Base-by-base conservation (phyloP, 139 green algal species). In the Chlamydomonas incerta region DNA sequence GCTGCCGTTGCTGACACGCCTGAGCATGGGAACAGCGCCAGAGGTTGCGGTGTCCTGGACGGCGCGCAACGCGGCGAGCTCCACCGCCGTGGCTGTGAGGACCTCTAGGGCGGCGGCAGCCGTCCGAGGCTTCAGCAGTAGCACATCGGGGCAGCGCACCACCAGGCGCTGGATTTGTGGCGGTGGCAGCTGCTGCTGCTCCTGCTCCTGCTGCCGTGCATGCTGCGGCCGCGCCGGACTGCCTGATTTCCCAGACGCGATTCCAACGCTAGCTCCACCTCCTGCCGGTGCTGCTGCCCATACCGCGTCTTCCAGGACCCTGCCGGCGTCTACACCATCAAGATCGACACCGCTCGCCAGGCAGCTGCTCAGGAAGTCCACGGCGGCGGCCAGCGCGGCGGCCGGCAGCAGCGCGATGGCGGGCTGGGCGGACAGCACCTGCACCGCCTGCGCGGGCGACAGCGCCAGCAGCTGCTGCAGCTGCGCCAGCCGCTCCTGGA, bases 391-490 rank as follows among this genome's bases (percentile, higher is more conserved):
- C 11, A 84, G 63, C 10, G 77, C 63, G 8, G 41, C 63, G 5
- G 63, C 63, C 0, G 63, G 29, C 46, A 52, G 63, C 62, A 84
- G 62, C 5, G 77, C 77, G 15, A 84, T 46, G 0, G 77, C 77
- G 8, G 77, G 77, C 47, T 84, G 77, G 4, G 46, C 41, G 18
- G 20, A 47, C n/a, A 84, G 41, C 46, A 84, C n/a, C 5, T 34
- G 34, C 3, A 63, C 65, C 21, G 77, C 77, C 34, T 28, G 60
- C 18, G 65, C 37, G 3, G 46, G 46, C 5, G 28, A 0, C 63
- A 67, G 63, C 31, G 3, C 8, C 31, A 76, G n/a, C 11, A 68
- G 66, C 47, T 57, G 79, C 79, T 85, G 79, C 41, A 75, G 63
- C 3, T 11, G 24, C 24, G 24, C 24, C 60, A 31, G 23, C 24